These are phyloP conservation scores for Blastobotrys malaysiensis DNA, from an alignment of 1,139 yeast species.

Conservation along the genomic window DNA sequence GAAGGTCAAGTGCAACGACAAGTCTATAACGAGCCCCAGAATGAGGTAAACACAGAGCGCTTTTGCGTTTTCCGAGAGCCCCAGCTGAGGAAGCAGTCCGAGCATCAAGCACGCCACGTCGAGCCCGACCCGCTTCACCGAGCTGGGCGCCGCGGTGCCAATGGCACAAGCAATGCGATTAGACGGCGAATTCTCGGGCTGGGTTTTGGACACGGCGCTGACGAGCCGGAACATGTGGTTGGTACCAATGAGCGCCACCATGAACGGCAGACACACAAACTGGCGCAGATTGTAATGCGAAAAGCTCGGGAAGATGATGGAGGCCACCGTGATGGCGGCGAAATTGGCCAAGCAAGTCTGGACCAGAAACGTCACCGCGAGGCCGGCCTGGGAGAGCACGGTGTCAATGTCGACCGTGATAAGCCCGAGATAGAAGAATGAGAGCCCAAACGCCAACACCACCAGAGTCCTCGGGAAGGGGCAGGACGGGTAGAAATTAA, in stretches of 20 bases:
- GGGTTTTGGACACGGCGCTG: constrained; percentile 37
- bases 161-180: constrained; percentile 36
- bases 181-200: constrained; percentile 40
- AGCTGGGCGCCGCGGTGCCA: constrained; percentile 33
- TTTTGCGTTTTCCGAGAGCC: constrained; percentile 32
- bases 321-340: constrained; percentile 49
- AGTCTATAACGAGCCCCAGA: constrained; percentile 49
- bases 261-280: constrained; percentile 35
- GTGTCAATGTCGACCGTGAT: constrained; percentile 50
- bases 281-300: constrained; percentile 20
- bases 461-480: constrained; percentile 14
- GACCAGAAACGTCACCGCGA: constrained; percentile 55
- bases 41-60: constrained; percentile 40
- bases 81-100: constrained; percentile 14
- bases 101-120: constrained; percentile 27
- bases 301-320: constrained; percentile 32
- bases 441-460: constrained; percentile 28
- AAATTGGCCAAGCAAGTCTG: constrained; percentile 45
- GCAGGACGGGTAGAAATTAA: constrained; percentile 18
- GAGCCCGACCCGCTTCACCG: constrained; percentile 32
- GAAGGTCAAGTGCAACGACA: constrained; percentile 54
- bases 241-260: constrained; percentile 40
- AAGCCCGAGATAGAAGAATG: constrained; percentile 37
- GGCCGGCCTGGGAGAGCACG: constrained; percentile 55
- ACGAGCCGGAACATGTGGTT: constrained; percentile 44